Conservation (phyloP, 1,284 basidiomycete genomes). For the Apiotrichum akiyoshidainum region DNA sequence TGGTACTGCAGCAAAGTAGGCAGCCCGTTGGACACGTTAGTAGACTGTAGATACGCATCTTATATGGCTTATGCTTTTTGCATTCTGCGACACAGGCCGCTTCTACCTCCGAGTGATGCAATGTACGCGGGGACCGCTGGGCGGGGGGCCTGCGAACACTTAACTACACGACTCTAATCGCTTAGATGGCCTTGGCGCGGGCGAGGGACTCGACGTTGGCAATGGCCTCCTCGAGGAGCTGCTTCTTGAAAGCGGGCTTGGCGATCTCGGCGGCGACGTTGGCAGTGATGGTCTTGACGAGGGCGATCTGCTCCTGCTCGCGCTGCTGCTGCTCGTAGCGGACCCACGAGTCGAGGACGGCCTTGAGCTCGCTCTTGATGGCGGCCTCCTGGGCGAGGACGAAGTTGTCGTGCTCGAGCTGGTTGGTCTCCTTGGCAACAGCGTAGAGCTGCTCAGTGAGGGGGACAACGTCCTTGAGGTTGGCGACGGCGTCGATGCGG, state of each 20-base stretch:
- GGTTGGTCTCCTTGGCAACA: constrained; percentile 93
- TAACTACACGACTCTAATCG: not conserved
- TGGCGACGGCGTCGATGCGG: constrained; percentile 83
- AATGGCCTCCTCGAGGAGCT: constrained; percentile 79
- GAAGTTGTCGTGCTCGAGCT: constrained; percentile 86
- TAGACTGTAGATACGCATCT: not conserved
- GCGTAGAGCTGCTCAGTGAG: constrained; percentile 87
- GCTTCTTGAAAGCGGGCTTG: constrained; percentile 91
- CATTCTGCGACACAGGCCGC: constrained; percentile 10
- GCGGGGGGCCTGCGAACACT: not conserved
- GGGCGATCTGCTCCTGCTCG: constrained; percentile 90
- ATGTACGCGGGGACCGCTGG: too few species aligned
- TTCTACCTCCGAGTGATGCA: constrained; percentile 7
- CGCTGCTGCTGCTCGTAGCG: constrained; percentile 95
- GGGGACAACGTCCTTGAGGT: constrained; percentile 91
- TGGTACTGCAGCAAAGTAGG: not conserved
- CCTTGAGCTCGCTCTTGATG: constrained; percentile 84
- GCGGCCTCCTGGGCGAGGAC: constrained; percentile 84
- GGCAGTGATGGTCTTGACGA: constrained; percentile 80
- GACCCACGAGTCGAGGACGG: constrained; percentile 96
- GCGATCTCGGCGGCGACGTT: constrained; percentile 77
- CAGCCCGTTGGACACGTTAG: not conserved
- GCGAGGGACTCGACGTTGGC: constrained; percentile 82
- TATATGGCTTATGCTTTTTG: constrained; percentile 11
- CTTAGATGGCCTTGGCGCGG: constrained; percentile 66